phyloP scores from a whole-genome alignment of 1,139 yeast genomes.

The Candida sanyaensis region DNA sequence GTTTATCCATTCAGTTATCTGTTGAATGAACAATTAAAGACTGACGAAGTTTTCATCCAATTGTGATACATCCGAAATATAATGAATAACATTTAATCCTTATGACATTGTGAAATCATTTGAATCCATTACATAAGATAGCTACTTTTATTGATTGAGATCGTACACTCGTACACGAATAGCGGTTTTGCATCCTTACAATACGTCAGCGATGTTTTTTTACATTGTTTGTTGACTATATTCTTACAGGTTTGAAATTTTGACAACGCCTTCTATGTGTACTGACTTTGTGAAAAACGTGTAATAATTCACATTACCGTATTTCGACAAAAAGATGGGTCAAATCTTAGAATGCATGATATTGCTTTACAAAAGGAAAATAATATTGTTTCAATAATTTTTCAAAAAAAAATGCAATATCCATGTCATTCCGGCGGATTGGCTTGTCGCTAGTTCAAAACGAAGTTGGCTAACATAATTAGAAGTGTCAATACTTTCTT shows the following conservation, averaged over 20 bases:
- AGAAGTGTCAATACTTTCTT: not conserved
- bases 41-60: not conserved
- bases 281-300: not conserved
- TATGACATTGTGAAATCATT: not conserved
- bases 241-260: not conserved
- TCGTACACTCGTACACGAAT: not conserved
- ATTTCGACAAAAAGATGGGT: not conserved
- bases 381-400: not conserved
- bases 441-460: not conserved
- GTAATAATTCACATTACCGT: not conserved
- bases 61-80: constrained; percentile 7
- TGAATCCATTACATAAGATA: not conserved
- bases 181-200: not conserved
- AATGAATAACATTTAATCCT: constrained; percentile 3
- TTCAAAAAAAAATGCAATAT: not conserved
- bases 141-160: not conserved
- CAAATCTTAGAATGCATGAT: constrained; percentile 2
- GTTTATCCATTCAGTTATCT: not conserved
- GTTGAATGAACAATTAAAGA: not conserved
- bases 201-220: not conserved
- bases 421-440: constrained; percentile 4
- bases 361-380: constrained; percentile 2
- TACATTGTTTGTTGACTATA: not conserved
- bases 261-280: not conserved
- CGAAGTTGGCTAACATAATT: not conserved